Evolutionary conservation across 495 filamentous ascomycete genomes (phyloP).

Genomic region (Penicillium cosmopolitanum): DNA sequence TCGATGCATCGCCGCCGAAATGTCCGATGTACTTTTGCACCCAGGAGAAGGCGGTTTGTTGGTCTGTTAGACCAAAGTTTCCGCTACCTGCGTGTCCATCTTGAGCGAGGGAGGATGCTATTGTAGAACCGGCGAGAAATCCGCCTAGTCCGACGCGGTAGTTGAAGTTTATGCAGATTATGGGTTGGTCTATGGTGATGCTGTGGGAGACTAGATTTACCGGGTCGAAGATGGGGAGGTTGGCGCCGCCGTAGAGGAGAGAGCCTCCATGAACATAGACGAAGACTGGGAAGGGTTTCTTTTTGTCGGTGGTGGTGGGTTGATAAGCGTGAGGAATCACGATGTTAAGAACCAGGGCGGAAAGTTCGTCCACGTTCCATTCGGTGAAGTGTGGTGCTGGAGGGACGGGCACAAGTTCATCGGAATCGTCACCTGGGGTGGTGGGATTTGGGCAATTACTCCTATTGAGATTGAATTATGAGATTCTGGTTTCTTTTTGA

Average conservation of each 20-base stretch:
- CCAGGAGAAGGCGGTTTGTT: conserved; percentile 37
- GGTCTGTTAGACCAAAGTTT: conserved; percentile 40
- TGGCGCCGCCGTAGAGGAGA: conserved; percentile 33
- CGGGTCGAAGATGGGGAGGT: conserved; percentile 34
- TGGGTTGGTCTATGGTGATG: conserved; percentile 21
- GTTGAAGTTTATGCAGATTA: conserved; percentile 35
- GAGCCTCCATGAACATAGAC: conserved; percentile 38
- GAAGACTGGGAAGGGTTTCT: conserved; percentile 26
- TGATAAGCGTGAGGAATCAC: conserved; percentile 22
- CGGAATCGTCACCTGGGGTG: conserved; percentile 27
- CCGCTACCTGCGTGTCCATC: conserved; percentile 30
- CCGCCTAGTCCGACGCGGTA: conserved; percentile 37
- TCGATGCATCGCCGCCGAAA: conserved; percentile 66
- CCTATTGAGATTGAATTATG: conserved; percentile 5
- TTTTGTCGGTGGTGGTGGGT: background rate
- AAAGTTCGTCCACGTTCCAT: conserved; percentile 25
- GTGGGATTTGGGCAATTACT: conserved; percentile 33
- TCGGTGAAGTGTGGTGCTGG: conserved; percentile 25
- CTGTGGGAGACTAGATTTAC: conserved; percentile 34
- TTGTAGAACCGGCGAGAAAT: conserved; percentile 28
- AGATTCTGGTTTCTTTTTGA: background rate
- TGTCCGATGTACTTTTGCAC: conserved; percentile 47
- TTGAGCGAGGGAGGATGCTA: conserved; percentile 23
- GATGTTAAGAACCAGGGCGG: conserved; percentile 36
- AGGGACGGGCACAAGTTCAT: conserved; percentile 33